Base-by-base conservation (phyloP, 495 filamentous ascomycete genomes). In the Hypoxylon crocopeplum region DNA sequence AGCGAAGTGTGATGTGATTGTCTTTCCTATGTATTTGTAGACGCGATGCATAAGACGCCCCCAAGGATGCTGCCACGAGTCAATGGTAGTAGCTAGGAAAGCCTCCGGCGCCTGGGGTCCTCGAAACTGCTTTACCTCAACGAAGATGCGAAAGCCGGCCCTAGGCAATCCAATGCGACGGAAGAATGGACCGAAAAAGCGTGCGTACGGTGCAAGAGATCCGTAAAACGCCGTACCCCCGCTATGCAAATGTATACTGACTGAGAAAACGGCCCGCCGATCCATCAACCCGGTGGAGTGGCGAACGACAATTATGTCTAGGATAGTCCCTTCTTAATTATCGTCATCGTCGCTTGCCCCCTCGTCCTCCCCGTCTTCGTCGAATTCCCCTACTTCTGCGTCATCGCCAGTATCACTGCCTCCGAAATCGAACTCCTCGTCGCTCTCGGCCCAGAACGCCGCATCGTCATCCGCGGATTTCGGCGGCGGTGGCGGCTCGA, bases 371-470 rank as follows among this genome's bases (percentile, higher is more conserved):
- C 80, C 77, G 21, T 84, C 79, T 19, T 86, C 79, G 6, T 82
- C 76, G 5, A 84, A 82, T 56, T 81, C 83, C 17, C 79, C 84
- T 21, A 77, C 77, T 3, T 83, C 85, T 48, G 84, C 80, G 27
- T 83, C 75, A 1, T 79, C 77, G 33, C 82, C 87, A 11, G 82
- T 79, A 27, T 84, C 81, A 39, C 82, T 91, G 55, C 88, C 88
- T 0, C 88, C 91, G 72, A 95, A 93, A 44, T 89, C 84, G 47
- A 89, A 84, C 59, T 93, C 90, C 39, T 89, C 86, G 64, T 91
- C 91, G 33, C 84, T 88, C 61, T 93, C 92, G 29, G 80, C 83
- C 90, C 93, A 96, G 69, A 92, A 95, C 51, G 88, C 87, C 19
- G 80, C 80, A 54, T 96, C 91, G 36, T 91, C 86, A 22, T 85